Conservation (phyloP, 140 eudicot genomes). For the Flaveria floridana region DNA sequence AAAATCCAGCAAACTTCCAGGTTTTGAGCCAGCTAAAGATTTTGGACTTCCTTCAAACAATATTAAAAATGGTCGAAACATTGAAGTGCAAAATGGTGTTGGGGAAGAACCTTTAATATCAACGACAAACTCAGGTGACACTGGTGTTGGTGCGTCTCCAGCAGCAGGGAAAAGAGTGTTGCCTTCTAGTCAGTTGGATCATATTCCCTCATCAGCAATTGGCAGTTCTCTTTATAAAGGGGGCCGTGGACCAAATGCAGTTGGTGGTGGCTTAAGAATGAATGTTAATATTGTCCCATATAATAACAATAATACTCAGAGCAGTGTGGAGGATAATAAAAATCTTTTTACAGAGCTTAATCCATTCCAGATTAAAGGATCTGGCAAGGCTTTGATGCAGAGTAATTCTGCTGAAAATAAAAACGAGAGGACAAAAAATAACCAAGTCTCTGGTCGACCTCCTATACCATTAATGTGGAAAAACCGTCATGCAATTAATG, state of each 20-base stretch:
- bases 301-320: slow-evolving; percentile 37
- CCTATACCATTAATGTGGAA: slow-evolving; percentile 77
- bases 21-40: slow-evolving; percentile 40
- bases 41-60: slow-evolving; percentile 30
- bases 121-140: slow-evolving; percentile 38
- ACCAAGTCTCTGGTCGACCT: slow-evolving; percentile 57
- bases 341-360: slow-evolving; percentile 92
- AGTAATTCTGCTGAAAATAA: slow-evolving; percentile 44
- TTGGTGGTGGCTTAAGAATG: slow-evolving; percentile 74
- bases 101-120: slow-evolving; percentile 46
- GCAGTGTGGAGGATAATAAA: slow-evolving; percentile 62
- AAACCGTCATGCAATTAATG: slow-evolving; percentile 66
- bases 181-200: slow-evolving; percentile 57
- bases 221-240: slow-evolving; percentile 88
- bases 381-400: slow-evolving; percentile 59
- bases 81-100: slow-evolving; percentile 28
- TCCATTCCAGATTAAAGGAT: slow-evolving; percentile 81
- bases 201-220: slow-evolving; percentile 62
- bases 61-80: slow-evolving; percentile 30
- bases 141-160: slow-evolving; percentile 47
- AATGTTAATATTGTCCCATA: slow-evolving; percentile 84
- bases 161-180: slow-evolving; percentile 38
- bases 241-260: slow-evolving; percentile 81
- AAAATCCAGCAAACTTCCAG: slow-evolving; percentile 47
- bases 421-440: slow-evolving; percentile 48